Evolutionary conservation across 257 asterid genomes (phyloP), one percentile per base, ranked within the genome.

Genomic region (Solanum chilense): DNA sequence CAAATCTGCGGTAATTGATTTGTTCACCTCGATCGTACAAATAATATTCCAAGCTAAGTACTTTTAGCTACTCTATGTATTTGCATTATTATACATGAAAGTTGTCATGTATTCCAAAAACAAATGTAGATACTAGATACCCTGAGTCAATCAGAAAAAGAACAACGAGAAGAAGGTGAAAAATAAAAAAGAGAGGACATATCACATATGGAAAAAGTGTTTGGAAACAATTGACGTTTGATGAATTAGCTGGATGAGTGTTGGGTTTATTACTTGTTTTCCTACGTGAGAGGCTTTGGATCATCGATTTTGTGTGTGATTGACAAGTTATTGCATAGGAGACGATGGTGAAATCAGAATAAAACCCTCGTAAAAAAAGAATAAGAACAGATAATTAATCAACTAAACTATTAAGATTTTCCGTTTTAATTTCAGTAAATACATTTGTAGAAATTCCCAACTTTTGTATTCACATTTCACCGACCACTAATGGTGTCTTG

Each of bases 331-430:
- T 56, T 56, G 25, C n/a, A 20, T 56, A 20, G 1, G 9, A 49
- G 9, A 5, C 12, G 0, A 3, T 52, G 3, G 0, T 16, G 0
- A 49, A 6, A 0, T 52, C 1, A 6, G 1, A 16, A 52, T 52
- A 1, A 1, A 52, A 52, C 23, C 62, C 23, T 52, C 62, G 2
- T 5, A 5, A 0, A 21, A 52, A 52, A 52, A 52, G n/a, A 52
- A 0, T 52, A 0, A 18, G 0, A 18, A 52, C n/a, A 16, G 0
- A 52, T 18, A 18, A 0, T 18, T 10, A 52, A 52, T 18, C 11
- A 18, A 20, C 0, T 6, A 18, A 52, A 52, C n/a, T 7, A 52
- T 7, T 18, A 52, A 16, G 0, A 16, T 52, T 52, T 0, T 0
- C 4, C n/a, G 4, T 1, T 18, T 52, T 52, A 18, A 6, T 52